A percentile compares a stretch with the other conserved stretches of the same genome.
phyloP scores from a whole-genome alignment of 176 grass and related monocot species.

The Aegilops umbellulata region DNA sequence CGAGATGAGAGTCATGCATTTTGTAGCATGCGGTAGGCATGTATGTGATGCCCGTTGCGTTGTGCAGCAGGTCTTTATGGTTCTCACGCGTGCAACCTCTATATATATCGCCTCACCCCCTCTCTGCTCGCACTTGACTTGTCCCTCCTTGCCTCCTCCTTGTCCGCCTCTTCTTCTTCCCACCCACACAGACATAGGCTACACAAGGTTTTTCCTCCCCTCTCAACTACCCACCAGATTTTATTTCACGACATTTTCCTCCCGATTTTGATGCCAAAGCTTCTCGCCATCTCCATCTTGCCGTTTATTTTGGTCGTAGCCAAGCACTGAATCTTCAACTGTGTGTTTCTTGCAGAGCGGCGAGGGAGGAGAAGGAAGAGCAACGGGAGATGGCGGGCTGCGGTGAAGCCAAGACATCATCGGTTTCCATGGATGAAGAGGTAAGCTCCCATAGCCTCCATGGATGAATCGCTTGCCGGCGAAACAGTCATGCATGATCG shows the following conservation, averaged over 20 bases:
- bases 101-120: slow-evolving; percentile 8
- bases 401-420: slow-evolving; percentile 39
- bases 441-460: slow-evolving; percentile 26
- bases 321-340: slow-evolving; percentile 9
- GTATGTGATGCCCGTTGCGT: background rate
- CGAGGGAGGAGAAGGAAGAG: slow-evolving; percentile 23
- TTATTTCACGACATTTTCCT: background rate
- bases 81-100: slow-evolving; percentile 26
- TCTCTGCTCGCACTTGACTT: slow-evolving; percentile 19
- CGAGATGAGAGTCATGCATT: background rate
- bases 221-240: slow-evolving; percentile 29
- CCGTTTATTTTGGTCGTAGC: background rate
- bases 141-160: slow-evolving; percentile 10
- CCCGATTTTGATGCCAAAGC: background rate
- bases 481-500: background rate
- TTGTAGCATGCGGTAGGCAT: background rate
- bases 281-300: background rate
- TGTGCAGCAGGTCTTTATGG: background rate
- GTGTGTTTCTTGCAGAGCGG: no score
- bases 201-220: slow-evolving; percentile 47
- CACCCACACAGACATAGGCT: background rate
- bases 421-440: slow-evolving; percentile 58
- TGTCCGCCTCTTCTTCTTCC: slow-evolving; percentile 9
- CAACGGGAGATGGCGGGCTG: slow-evolving; percentile 52
- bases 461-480: background rate